Percentiles rank a stretch among this genome's conserved stretches.
Evolutionary conservation across 768 basidiomycete genomes (phyloP).

Genomic region (Sistotremastrum niveocremeum): DNA sequence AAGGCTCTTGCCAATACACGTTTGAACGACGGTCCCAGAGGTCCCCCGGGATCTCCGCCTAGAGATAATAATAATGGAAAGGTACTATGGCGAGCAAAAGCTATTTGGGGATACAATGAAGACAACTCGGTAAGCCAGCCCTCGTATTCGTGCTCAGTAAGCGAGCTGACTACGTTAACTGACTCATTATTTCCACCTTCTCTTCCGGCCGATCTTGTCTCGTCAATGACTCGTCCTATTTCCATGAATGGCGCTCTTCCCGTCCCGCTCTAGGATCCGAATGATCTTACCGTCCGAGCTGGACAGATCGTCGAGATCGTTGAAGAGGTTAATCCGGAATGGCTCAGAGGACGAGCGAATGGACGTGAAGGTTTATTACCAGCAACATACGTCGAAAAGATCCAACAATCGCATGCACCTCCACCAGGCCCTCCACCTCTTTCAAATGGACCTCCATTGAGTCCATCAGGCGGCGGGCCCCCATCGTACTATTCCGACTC

Average conservation of each 20-base stretch:
- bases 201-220: too few species aligned
- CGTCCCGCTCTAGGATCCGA: conserved; percentile 37
- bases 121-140: conserved; percentile 29
- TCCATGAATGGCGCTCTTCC: too few species aligned
- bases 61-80: too few species aligned
- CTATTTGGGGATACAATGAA: conserved; percentile 34
- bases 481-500: conserved; percentile 1
- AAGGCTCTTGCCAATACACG: too few species aligned
- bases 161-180: too few species aligned
- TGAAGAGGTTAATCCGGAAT: conserved; percentile 71
- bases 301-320: conserved; percentile 72
- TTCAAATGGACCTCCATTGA: too few species aligned
- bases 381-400: conserved; percentile 55
- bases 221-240: too few species aligned
- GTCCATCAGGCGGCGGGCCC: background rate
- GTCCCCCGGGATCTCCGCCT: too few species aligned
- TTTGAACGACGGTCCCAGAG: too few species aligned
- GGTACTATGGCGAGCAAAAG: too few species aligned
- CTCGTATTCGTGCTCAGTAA: background rate
- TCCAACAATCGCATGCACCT: conserved; percentile 14
- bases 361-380: conserved; percentile 69
- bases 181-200: background rate
- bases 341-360: conserved; percentile 67
- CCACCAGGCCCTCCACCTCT: conserved; percentile 4
- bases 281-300: conserved; percentile 61